Evolutionary conservation across 768 basidiomycete species (phyloP).

Genomic region (Boletales sp.): DNA sequence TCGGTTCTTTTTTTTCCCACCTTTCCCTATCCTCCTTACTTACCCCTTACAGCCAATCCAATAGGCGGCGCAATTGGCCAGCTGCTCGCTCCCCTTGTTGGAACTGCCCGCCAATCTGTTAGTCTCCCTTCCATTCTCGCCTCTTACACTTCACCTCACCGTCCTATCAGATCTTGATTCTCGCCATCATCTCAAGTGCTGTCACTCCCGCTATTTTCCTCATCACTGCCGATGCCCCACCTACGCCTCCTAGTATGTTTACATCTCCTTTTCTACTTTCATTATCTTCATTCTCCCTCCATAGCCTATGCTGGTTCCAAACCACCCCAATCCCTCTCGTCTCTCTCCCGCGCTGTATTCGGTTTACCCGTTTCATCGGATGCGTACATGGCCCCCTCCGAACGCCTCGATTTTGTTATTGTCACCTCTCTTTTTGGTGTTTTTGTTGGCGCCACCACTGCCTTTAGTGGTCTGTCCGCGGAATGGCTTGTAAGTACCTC

Average conservation of each 20-base stretch:
- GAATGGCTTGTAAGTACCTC: conserved; percentile 58
- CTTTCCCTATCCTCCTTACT: neutral
- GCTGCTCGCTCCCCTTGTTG: conserved; percentile 62
- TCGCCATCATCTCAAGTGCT: conserved; percentile 69
- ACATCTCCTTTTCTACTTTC: neutral
- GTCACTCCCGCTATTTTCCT: conserved; percentile 56
- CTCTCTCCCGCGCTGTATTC: conserved; percentile 53
- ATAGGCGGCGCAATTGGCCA: conserved; percentile 73
- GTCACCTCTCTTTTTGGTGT: conserved; percentile 58
- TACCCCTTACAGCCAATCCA: conserved; percentile 54
- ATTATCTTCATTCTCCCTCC: neutral
- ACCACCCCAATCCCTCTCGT: conserved; percentile 47
- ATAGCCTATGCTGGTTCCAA: conserved; percentile 68
- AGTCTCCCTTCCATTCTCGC: conserved; percentile 12
- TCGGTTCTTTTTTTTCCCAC: conserved; percentile 30
- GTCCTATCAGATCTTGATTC: conserved; percentile 52
- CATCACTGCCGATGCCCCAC: conserved; percentile 53
- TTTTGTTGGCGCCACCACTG: conserved; percentile 59
- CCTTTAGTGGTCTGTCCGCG: conserved; percentile 62
- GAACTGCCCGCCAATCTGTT: conserved; percentile 56
- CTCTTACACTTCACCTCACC: neutral
- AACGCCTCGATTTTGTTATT: conserved; percentile 70
- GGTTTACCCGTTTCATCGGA: conserved; percentile 40
- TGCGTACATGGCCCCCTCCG: conserved; percentile 56
- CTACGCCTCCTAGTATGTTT: conserved; percentile 71